Conservation (phyloP, 1,139 yeast species). For the Groenewaldozyma sp. region DNA sequence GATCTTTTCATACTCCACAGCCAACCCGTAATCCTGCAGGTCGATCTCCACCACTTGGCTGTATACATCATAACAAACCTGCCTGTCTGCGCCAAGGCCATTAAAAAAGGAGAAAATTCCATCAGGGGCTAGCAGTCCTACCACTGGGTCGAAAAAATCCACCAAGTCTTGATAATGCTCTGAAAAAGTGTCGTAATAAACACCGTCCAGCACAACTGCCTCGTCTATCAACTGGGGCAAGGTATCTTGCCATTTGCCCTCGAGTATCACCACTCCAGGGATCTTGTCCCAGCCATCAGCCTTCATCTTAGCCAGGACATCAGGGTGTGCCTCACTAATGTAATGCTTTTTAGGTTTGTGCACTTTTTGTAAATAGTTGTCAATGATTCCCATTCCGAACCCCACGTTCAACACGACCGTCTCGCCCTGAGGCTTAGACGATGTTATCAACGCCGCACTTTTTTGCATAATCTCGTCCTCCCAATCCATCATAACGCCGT, state of each 20-base stretch:
- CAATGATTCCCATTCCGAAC: constrained; percentile 95
- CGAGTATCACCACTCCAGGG: constrained; percentile 59
- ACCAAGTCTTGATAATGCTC: constrained; percentile 84
- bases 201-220: constrained; percentile 79
- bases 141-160: constrained; percentile 70
- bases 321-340: constrained; percentile 93
- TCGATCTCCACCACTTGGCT: constrained; percentile 74
- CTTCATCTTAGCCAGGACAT: constrained; percentile 59
- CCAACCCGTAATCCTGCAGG: constrained; percentile 66
- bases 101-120: constrained; percentile 77
- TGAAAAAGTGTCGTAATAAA: constrained; percentile 87
- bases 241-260: constrained; percentile 88
- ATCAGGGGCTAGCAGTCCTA: constrained; percentile 70
- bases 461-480: constrained; percentile 72
- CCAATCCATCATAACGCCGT: constrained; percentile 99
- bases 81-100: constrained; percentile 93
- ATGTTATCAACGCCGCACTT: constrained; percentile 41
- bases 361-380: constrained; percentile 55
- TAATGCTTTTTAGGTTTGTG: constrained; percentile 58
- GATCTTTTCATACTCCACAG: constrained; percentile 40
- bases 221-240: constrained; percentile 53
- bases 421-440: constrained; percentile 16
- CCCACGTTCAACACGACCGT: constrained; percentile 72
- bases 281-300: constrained; percentile 80
- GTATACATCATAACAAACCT: constrained; percentile 83